Evolutionary conservation across 306 rosid species (phyloP), one percentile per base, ranked within the genome.

Genomic region (Lathyrus aphaca): DNA sequence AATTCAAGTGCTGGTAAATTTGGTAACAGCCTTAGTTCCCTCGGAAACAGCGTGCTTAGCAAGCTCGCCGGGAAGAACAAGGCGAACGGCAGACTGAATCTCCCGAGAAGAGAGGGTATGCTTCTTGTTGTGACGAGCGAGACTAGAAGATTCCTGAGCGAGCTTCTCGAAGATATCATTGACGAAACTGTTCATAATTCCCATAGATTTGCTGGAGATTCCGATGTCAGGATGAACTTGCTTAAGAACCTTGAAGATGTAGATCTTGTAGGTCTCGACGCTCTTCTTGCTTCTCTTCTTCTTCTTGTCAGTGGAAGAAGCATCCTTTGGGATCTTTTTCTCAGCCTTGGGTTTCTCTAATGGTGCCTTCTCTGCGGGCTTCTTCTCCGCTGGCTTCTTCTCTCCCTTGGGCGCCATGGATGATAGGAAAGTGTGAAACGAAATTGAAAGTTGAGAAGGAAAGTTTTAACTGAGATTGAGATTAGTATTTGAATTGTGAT

Each of bases 141-240:
- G 63, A 3, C 82, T 58, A 1, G 87, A 70, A 0, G 83, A 4
- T 6, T 82, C 85, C 44, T 77, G 82, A 0, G 82, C 85, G 1
- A 81, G 76, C 27, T 77, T 81, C 77, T 81, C 87, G 4, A 80
- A 83, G 35, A 85, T 73, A 0, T 70, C 86, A 6, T 82, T 79
- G 86, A 82, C 73, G 71, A 83, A 83, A 42, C 84, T 79, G 70
- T 83, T 80, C 84, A 80, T 80, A 32, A 83, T 83, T 4, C 77
- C 87, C 86, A 81, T 81, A 18, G 84, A 82, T 27, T 78, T 84
- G 71, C 83, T 80, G 0, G 87, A 80, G 58, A 83, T 75, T 0
- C 87, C 87, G 0, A 83, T 83, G 15, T 83, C 87, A 9, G 87
- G 87, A 17, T 83, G 87, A 5, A 83, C 85, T 64, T 83, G 87